These are phyloP conservation scores for Aureobasidium sp. DNA, from an alignment of 2,329 filamentous ascomycete genomes.

Conservation along the genomic window DNA sequence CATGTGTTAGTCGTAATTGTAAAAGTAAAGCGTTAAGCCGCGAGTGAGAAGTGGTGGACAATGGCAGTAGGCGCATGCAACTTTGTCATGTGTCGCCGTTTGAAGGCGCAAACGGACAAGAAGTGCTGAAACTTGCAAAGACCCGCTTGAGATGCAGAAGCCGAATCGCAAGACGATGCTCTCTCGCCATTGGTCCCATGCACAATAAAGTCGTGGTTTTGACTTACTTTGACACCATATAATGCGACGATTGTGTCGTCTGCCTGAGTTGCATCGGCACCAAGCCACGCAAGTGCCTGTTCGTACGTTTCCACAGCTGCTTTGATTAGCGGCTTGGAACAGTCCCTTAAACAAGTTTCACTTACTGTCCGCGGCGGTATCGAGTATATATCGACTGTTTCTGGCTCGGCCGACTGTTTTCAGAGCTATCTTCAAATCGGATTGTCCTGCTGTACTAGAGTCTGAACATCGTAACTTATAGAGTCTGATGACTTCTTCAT, in stretches of 20 bases:
- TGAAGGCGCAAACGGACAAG: neutral
- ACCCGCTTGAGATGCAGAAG: neutral
- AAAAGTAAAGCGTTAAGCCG: too few species aligned
- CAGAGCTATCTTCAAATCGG: constrained; percentile 47
- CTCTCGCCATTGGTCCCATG: neutral
- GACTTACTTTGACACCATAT: constrained; percentile 46
- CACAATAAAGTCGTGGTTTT: neutral
- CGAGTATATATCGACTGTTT: constrained; percentile 49
- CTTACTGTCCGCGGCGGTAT: constrained; percentile 48
- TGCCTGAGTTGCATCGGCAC: constrained; percentile 35
- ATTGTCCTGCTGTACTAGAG: constrained; percentile 25
- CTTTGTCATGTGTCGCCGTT: neutral
- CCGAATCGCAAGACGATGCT: neutral
- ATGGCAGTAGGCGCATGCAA: neutral
- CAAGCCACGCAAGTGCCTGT: constrained; percentile 56
- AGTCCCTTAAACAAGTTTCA: constrained; percentile 2
- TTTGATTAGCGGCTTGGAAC: neutral
- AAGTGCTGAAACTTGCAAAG: neutral
- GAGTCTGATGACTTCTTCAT: constrained; percentile 53
- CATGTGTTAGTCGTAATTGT: neutral
- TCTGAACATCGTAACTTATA: constrained; percentile 44
- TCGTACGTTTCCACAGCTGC: constrained; percentile 50
- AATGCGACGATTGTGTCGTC: constrained; percentile 53
- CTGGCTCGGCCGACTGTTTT: constrained; percentile 52
- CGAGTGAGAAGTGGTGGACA: neutral